Percentiles rank a stretch among this genome's conserved stretches.
These are phyloP conservation scores for Tremella fuciformis DNA, from an alignment of 768 basidiomycete genomes.

Conservation along the genomic window DNA sequence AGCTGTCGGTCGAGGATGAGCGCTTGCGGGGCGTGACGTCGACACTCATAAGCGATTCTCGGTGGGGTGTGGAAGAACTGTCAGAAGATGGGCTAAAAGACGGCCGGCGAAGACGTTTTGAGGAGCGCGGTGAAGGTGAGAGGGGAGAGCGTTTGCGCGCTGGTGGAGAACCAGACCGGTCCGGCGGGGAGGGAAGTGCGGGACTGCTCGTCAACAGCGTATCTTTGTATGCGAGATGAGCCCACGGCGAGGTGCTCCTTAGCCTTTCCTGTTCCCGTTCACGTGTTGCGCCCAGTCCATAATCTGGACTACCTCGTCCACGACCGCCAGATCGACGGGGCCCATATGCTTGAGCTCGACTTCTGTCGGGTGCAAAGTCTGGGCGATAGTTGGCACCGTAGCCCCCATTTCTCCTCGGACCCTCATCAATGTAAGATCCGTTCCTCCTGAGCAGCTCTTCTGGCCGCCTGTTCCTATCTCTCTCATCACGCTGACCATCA, in stretches of 20 bases:
- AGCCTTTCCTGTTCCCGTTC: too few species aligned
- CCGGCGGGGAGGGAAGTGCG: neutral
- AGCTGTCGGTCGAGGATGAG: neutral
- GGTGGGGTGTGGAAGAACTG: constrained; percentile 1
- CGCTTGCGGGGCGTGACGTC: too few species aligned
- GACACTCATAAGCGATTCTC: too few species aligned
- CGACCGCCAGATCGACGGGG: too few species aligned
- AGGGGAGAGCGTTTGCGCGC: neutral
- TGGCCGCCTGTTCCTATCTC: neutral
- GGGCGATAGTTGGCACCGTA: too few species aligned
- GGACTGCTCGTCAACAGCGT: neutral
- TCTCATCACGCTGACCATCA: neutral
- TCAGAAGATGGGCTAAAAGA: neutral
- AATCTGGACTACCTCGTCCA: neutral
- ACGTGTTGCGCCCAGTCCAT: neutral
- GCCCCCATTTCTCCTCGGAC: too few species aligned
- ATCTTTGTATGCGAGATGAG: neutral
- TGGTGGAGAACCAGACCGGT: neutral
- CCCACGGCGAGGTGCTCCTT: too few species aligned
- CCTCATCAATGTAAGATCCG: too few species aligned
- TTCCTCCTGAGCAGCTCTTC: too few species aligned
- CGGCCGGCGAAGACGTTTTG: neutral
- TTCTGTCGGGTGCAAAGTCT: too few species aligned
- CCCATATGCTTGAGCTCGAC: too few species aligned
- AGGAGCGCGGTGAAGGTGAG: neutral